phyloP scores from a whole-genome alignment of 805 yeast genomes.

The Lipomyces chichibuensis region DNA sequence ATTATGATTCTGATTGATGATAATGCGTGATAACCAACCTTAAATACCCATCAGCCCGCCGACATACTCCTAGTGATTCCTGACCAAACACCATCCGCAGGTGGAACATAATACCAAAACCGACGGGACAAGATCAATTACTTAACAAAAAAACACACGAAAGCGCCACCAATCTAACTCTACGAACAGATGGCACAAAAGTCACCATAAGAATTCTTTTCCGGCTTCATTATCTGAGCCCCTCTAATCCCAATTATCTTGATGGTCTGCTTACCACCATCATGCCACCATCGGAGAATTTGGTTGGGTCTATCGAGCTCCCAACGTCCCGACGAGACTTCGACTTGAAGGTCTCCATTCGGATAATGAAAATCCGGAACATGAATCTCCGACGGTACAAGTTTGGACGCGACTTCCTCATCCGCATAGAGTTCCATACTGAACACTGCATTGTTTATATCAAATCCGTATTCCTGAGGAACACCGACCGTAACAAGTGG shows the following conservation, averaged over 20 bases:
- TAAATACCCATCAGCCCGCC: neutral
- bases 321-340: slow-evolving; percentile 60
- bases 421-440: slow-evolving; percentile 45
- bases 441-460: slow-evolving; percentile 54
- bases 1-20: slow-evolving; percentile 3
- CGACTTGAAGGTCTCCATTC: slow-evolving; percentile 52
- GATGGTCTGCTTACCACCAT: slow-evolving; percentile 48
- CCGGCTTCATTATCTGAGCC: slow-evolving; percentile 8
- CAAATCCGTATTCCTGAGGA: slow-evolving; percentile 60
- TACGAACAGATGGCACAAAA: slow-evolving; percentile 1
- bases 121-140: neutral
- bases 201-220: neutral
- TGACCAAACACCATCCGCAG: slow-evolving; percentile 1
- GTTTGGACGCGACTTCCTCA: slow-evolving; percentile 13
- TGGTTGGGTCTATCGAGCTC: slow-evolving; percentile 56
- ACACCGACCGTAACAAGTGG: slow-evolving; percentile 67
- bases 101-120: neutral
- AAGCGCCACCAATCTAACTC: neutral
- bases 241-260: slow-evolving; percentile 31
- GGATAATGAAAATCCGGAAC: slow-evolving; percentile 76
- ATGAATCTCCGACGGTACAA: slow-evolving; percentile 60
- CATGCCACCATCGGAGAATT: slow-evolving; percentile 73
- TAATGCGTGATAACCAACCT: neutral
- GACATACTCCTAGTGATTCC: neutral
- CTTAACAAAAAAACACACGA: neutral